Evolutionary conservation across 352 stramenopile genomes (phyloP), one percentile per base, ranked within the genome.

Genomic region (Globisporangium abappressorium): DNA sequence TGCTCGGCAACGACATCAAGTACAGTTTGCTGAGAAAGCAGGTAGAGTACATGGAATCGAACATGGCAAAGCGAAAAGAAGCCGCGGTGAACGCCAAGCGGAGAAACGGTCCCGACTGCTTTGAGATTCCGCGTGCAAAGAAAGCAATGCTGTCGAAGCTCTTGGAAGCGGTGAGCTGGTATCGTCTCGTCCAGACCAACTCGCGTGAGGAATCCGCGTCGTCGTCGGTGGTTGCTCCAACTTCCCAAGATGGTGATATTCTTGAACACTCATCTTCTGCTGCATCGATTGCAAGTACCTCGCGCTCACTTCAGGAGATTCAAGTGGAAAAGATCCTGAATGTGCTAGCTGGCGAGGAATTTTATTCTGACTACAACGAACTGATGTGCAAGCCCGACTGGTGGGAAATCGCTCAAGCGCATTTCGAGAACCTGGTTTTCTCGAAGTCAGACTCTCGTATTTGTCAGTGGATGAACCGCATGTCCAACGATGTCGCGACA

Each of bases 391-490:
- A 75, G 64, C 61, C 80, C 12, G 81, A 94, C 43, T 95, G 87
- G 87, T 94, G 87, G 87, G 84, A 90, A 41, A 84, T 93, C 57
- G 85, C 87, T 0, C 87, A 94, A 70, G 87, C 87, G 12, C 85
- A 95, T 61, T 95, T 95, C 69, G 87, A 95, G 68, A 95, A 93
- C 57, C 70, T 95, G 15, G 79, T 95, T 7, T 94, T 95, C 49
- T 84, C 85, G 43, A 76, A 74, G 12, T 70, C 78, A 8, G 84
- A 92, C 22, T 89, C 81, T 18, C 80, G 85, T 8, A 81, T 94
- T 12, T 89, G 80, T 22, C 87, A 92, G 69, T 88, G 81, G 76
- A 73, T 95, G 28, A 62, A 76, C 41, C 84, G 89, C 24, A 73
- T 94, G 18, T 88, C 84, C 0, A 81, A 72, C 49, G 86, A 95